Evolutionary conservation across 2,329 filamentous ascomycete species (phyloP), one percentile per base, ranked within the genome.

Genomic region (Alternaria tenuissima): DNA sequence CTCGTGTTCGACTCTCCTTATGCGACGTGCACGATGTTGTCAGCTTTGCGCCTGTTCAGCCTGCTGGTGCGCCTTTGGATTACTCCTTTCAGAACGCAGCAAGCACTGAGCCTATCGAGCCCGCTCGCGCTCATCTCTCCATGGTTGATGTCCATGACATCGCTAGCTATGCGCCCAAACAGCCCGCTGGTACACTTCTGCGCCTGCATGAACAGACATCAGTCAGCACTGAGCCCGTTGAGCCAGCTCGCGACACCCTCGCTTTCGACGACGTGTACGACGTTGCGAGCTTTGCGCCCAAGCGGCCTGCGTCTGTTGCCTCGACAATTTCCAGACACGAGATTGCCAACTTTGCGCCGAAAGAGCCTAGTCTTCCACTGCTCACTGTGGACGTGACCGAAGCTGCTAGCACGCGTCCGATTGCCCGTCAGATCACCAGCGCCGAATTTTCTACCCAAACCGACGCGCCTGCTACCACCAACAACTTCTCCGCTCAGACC

Each of bases 391-490:
- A n/a, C 7, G 38, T 55, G 24, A 49, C 28, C 22, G 58, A 53
- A 46, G 55, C 58, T 28, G 39, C 44, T 14, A 59, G 52, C 32
- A 52, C 58, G 9, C 36, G 22, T 47, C 57, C 63, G 5, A 11
- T 57, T 38, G 42, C 49, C 18, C 56, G 44, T n/a, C 24, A 36
- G 22, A 42, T 36, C 43, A 47, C 53, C 5, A 47, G 49, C 14
- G 26, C 55, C 3, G 48, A 49, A 39, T 24, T 46, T 5, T 47
- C 49, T 5, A 52, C 43, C 16, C 60, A 65, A 54, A 65, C 64
- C 8, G 52, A 62, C 12, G 48, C 42, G 28, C 39, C 30, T 18
- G 34, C 39, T 32, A 57, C 63, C 16, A 42, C 48, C 14, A 57
- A 11, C 24, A 30, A 60, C 8, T 11, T 58, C 24, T 26, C 39